Conservation (phyloP, 2,329 filamentous ascomycete genomes). For the Tolypocladium guangdongense region DNA sequence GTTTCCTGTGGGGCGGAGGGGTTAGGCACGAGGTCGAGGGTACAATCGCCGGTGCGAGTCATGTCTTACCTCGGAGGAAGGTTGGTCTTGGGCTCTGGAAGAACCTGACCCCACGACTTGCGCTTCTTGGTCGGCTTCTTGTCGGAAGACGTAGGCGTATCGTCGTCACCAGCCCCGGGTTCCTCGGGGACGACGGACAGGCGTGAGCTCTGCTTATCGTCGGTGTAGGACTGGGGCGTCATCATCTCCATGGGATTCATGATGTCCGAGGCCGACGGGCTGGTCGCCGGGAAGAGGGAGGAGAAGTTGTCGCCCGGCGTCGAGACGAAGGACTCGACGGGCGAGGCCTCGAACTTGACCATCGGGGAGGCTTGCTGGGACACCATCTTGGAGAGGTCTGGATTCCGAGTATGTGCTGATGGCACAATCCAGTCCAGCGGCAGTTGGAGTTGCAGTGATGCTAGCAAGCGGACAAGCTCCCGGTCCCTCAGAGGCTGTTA, state of each 20-base stretch:
- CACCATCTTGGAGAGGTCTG: constrained; percentile 20
- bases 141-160: constrained; percentile 23
- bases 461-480: constrained; percentile 2
- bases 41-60: not conserved
- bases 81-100: constrained; percentile 93
- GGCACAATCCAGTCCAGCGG: not conserved
- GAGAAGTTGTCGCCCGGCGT: constrained; percentile 36
- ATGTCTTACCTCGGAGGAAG: constrained; percentile 68
- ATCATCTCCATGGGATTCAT: constrained; percentile 38
- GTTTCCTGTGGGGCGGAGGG: constrained; percentile 51
- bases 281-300: constrained; percentile 32
- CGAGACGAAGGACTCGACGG: constrained; percentile 43
- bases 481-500: constrained; percentile 7
- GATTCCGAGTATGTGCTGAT: constrained; percentile 8
- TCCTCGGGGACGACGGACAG: constrained; percentile 14
- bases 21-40: not conserved
- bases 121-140: constrained; percentile 84
- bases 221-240: constrained; percentile 32
- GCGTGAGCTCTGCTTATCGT: constrained; percentile 16
- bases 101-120: constrained; percentile 97
- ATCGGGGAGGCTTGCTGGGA: constrained; percentile 29
- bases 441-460: not conserved
- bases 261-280: constrained; percentile 18
- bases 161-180: constrained; percentile 7
- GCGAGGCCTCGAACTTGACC: constrained; percentile 43